Conservation (phyloP, 140 eudicot genomes). For the Oenanthe javanica region DNA sequence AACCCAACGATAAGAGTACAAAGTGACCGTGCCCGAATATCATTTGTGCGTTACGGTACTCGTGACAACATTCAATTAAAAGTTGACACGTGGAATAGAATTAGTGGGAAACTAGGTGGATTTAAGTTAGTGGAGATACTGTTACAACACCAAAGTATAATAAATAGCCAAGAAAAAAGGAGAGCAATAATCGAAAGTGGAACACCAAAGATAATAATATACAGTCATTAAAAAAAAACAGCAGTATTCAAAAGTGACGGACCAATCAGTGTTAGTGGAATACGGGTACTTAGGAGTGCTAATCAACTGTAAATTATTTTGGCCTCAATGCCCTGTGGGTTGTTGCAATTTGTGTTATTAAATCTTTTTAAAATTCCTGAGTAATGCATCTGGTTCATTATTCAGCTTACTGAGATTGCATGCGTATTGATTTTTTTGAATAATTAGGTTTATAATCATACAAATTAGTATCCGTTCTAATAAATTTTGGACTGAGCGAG, state of each 20-base stretch:
- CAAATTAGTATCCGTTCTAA: too few relatives aligned
- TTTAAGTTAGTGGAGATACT: slow-evolving; percentile 33
- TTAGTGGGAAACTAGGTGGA: slow-evolving; percentile 29
- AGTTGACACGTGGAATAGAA: slow-evolving; percentile 11
- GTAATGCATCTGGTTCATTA: too few relatives aligned
- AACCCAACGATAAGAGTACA: too few relatives aligned
- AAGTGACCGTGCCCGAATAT: neutral
- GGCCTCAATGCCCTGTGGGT: neutral
- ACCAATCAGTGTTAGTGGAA: neutral
- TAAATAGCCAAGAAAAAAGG: neutral
- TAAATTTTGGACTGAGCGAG: too few relatives aligned
- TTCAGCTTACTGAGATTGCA: too few relatives aligned
- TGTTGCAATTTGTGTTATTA: too few relatives aligned
- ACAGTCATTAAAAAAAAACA: neutral
- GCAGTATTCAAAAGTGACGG: neutral
- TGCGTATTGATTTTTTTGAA: too few relatives aligned
- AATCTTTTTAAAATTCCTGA: too few relatives aligned
- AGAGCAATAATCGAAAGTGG: neutral
- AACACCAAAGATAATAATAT: neutral
- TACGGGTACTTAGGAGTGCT: neutral
- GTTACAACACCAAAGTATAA: too few relatives aligned
- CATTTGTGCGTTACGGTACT: neutral
- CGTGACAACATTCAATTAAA: neutral
- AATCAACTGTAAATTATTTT: neutral
- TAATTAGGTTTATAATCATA: too few relatives aligned